Percentiles rank a stretch among this genome's conserved stretches.
phyloP scores from a whole-genome alignment of 352 stramenopile species.

The Phytophthora foliorum region DNA sequence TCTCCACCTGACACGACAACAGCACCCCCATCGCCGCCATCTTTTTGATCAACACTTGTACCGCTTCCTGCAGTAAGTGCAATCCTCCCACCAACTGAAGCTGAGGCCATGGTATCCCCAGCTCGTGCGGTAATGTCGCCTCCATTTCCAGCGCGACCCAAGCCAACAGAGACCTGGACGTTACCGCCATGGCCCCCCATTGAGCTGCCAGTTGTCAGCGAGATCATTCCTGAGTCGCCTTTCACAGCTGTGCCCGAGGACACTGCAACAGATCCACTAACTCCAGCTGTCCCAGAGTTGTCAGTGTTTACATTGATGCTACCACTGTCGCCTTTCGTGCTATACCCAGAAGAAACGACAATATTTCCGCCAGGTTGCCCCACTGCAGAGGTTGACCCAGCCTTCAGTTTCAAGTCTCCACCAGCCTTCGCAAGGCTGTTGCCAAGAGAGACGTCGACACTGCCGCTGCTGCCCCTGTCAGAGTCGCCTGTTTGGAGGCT shows the following conservation, averaged over 20 bases:
- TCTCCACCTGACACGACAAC: conserved; percentile 72
- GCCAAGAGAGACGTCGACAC: conserved; percentile 31
- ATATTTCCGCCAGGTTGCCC: conserved; percentile 83
- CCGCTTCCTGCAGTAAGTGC: conserved; percentile 53
- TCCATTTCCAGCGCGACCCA: conserved; percentile 55
- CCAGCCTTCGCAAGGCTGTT: conserved; percentile 31
- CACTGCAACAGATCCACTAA: conserved; percentile 76
- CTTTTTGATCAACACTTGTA: conserved; percentile 53
- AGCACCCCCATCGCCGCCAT: conserved; percentile 76
- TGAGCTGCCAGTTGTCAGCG: conserved; percentile 74
- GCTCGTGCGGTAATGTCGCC: conserved; percentile 77
- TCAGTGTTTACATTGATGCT: conserved; percentile 77
- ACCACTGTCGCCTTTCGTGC: conserved; percentile 77
- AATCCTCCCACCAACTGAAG: conserved; percentile 60
- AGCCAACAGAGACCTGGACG: conserved; percentile 73
- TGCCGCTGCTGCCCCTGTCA: conserved; percentile 36
- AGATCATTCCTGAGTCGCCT: conserved; percentile 78
- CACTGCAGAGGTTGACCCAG: conserved; percentile 37
- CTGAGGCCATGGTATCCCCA: conserved; percentile 59
- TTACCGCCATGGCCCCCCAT: conserved; percentile 66
- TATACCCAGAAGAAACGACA: conserved; percentile 79
- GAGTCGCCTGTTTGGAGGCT: conserved; percentile 69
- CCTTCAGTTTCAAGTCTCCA: conserved; percentile 39
- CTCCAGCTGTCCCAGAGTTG: conserved; percentile 77
- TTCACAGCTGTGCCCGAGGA: conserved; percentile 62